phyloP scores from a whole-genome alignment of 1,284 basidiomycete genomes.

The Ceratobasidium papillatum region DNA sequence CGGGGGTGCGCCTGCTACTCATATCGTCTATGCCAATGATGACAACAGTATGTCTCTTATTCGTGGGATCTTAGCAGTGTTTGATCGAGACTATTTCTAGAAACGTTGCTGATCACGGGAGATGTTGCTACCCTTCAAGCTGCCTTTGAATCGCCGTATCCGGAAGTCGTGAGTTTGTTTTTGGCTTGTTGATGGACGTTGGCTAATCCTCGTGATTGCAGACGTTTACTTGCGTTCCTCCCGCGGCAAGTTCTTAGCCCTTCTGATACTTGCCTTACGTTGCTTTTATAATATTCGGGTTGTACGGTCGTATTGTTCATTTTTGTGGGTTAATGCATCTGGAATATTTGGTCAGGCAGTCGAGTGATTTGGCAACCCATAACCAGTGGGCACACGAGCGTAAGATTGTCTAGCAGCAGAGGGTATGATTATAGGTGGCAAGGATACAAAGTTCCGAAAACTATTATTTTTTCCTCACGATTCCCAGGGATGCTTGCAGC shows the following conservation, averaged over 20 bases:
- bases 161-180: constrained; percentile 9
- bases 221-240: constrained; percentile 22
- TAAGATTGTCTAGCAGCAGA: too few species aligned
- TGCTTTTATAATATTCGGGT: neutral
- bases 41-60: neutral
- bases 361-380: too few species aligned
- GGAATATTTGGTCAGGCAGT: too few species aligned
- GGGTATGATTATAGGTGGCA: neutral
- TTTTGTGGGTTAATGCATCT: too few species aligned
- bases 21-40: constrained; percentile 6
- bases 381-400: too few species aligned
- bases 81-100: neutral
- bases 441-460: neutral
- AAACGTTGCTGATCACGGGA: neutral
- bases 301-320: too few species aligned
- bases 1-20: neutral
- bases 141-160: neutral
- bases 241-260: neutral
- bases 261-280: neutral
- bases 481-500: constrained; percentile 29
- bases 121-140: neutral
- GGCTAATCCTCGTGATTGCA: neutral
- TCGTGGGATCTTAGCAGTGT: neutral
- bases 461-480: constrained; percentile 28
- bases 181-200: neutral